Conservation (phyloP, 805 yeast genomes). For the Spathaspora gorwiae region DNA sequence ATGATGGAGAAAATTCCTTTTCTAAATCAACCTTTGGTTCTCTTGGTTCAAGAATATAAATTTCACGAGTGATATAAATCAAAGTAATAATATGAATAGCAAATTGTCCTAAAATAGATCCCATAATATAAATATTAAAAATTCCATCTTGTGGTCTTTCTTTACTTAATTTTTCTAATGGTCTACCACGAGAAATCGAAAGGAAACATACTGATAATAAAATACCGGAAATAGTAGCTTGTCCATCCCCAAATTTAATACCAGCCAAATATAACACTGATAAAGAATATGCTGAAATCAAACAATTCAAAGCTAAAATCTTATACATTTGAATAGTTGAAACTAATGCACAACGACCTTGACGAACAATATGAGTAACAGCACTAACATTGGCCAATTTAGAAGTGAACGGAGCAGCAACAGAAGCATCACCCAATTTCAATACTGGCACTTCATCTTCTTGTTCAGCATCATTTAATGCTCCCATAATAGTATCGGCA, state of each 20-base stretch:
- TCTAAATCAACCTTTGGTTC: conserved; percentile 87
- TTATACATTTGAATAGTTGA: conserved; percentile 99
- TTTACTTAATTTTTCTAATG: conserved; percentile 81
- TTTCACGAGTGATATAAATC: conserved; percentile 77
- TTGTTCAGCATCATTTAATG: conserved; percentile 48
- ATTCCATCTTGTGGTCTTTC: conserved; percentile 98
- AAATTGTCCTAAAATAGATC: conserved; percentile 94
- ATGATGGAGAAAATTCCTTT: conserved; percentile 80
- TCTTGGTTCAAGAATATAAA: conserved; percentile 86
- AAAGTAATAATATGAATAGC: conserved; percentile 84
- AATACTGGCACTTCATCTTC: conserved; percentile 90
- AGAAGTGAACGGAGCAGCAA: conserved; percentile 98
- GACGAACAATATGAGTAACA: conserved; percentile 89
- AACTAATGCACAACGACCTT: conserved; percentile 96
- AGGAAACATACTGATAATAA: conserved; percentile 90
- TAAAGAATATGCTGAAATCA: conserved; percentile 92
- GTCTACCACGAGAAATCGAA: conserved; percentile 90
- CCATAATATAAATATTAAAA: conserved; percentile 93
- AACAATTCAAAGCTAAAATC: conserved; percentile 92
- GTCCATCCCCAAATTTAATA: conserved; percentile 96
- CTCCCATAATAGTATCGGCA: conserved; percentile 63
- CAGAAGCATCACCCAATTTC: conserved; percentile 97
- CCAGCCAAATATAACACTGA: conserved; percentile 95
- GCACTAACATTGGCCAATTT: conserved; percentile 88
- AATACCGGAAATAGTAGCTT: conserved; percentile 94